phyloP scores from a whole-genome alignment of 1,284 basidiomycete genomes.

The Ceratobasidium papillatum region DNA sequence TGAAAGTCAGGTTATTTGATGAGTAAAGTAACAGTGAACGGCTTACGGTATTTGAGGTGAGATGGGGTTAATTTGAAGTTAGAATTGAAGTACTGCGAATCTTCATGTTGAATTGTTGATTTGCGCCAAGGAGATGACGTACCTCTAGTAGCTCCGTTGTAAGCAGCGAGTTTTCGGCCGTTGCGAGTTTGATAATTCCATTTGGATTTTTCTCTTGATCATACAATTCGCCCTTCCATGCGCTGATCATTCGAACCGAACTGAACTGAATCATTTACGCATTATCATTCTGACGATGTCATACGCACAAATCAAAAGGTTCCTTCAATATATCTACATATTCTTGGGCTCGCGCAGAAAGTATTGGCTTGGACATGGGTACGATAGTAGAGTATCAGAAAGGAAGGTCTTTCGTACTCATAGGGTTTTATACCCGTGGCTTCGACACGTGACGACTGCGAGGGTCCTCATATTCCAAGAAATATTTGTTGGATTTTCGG shows the following conservation, averaged over 20 bases:
- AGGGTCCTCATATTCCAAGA: neutral
- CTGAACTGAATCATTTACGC: neutral
- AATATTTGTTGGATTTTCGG: no score
- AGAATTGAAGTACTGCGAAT: slow-evolving; percentile 21
- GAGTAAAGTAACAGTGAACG: neutral
- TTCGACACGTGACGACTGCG: neutral
- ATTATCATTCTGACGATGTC: neutral
- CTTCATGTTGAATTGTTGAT: neutral
- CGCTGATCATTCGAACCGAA: neutral
- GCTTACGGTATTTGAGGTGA: slow-evolving; percentile 37
- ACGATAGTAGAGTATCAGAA: no score
- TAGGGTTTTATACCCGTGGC: neutral
- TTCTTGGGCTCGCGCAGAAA: neutral
- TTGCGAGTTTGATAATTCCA: slow-evolving; percentile 14
- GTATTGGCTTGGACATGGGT: neutral
- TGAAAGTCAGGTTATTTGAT: neutral
- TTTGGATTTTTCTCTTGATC: slow-evolving; percentile 19
- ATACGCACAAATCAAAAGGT: slow-evolving; percentile 3
- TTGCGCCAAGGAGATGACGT: neutral
- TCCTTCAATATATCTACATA: neutral
- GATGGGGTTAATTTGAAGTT: slow-evolving; percentile 16
- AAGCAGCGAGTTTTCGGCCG: slow-evolving; percentile 30
- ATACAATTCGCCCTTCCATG: slow-evolving; percentile 14
- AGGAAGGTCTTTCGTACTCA: neutral
- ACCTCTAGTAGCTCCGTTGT: slow-evolving; percentile 17